Evolutionary conservation across 2,329 filamentous ascomycete species (phyloP), one percentile per base, ranked within the genome.

Genomic region (Helicocarpus griseus): DNA sequence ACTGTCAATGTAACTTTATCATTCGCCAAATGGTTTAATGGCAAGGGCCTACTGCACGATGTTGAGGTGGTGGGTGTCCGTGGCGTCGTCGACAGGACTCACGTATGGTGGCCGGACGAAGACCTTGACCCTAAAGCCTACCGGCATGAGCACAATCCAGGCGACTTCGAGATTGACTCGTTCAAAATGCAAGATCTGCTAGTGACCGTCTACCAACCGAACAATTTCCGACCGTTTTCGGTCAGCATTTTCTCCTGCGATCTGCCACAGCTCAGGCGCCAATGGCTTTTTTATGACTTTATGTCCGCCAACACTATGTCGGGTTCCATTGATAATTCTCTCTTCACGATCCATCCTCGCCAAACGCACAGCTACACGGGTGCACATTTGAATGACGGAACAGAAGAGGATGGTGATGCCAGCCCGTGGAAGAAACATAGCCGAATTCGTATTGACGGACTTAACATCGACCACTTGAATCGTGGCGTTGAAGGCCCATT

Each of bases 11-110:
- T 98, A 39, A 97, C 91, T 0, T 69, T 98, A 24, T 98, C 93
- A 0, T 97, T 98, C 60, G 78, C 89, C n/a, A 97, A 96, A 65
- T 98, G 93, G 93, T 94, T 95, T 81, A 97, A 95, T 60, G 91
- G 93, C 21, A 96, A 91, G 67, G 93, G 93, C 0, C 77, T 94
- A 5, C 74, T 98, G 7, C 85, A 87, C 60, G 88, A 97, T 64
- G 93, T 98, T 39, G 89, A 96, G 64, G 85, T 98, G 49, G 93
- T 89, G 63, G 93, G 93, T 4, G 87, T 98, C 28, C 81, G 93
- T 54, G 93, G 93, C 21, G 88, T 97, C 4, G 78, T 98, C 41
- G 93, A 98, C 68, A 81, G 93, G 53, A 95, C 89, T 0, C 86
- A 83, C 44, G 86, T 98, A 2, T 73, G 77, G 52, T 93, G 87